Evolutionary conservation across 2,329 filamentous ascomycete species (phyloP).

Genomic region (Dactylellina drechsleri): DNA sequence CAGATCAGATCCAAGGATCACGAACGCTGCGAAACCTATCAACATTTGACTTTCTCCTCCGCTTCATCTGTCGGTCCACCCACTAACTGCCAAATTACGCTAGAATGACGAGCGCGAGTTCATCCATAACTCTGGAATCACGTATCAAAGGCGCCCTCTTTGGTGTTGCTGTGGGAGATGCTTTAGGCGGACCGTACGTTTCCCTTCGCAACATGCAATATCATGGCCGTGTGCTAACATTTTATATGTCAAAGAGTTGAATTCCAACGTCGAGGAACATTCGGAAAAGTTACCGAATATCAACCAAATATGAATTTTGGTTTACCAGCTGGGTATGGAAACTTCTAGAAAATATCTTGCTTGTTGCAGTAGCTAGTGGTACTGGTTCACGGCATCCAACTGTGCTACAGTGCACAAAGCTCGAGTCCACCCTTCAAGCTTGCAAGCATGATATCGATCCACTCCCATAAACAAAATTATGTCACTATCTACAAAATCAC

Average conservation of each 20-base stretch:
- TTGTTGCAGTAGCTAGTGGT: too few relatives aligned
- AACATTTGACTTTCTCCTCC: not conserved
- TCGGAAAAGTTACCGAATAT: constrained; percentile 60
- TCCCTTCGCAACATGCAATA: not conserved
- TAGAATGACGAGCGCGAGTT: constrained; percentile 16
- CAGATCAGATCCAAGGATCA: not conserved
- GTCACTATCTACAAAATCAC: too few relatives aligned
- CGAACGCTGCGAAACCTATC: not conserved
- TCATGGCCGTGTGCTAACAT: too few relatives aligned
- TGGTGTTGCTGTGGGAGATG: constrained; percentile 63
- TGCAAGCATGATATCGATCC: not conserved
- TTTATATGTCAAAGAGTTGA: constrained; percentile 58
- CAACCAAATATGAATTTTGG: constrained; percentile 60
- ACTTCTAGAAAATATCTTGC: not conserved
- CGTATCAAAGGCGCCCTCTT: constrained; percentile 59
- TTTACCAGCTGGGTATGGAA: constrained; percentile 61
- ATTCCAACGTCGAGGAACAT: constrained; percentile 61
- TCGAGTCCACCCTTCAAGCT: too few relatives aligned
- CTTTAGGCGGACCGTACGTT: constrained; percentile 62
- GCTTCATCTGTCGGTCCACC: not conserved
- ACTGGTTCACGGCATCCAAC: too few relatives aligned
- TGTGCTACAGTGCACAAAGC: too few relatives aligned
- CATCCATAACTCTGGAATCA: constrained; percentile 28
- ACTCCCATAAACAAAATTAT: not conserved
- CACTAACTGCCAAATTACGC: not conserved